These are phyloP conservation scores for Pseudoneurospora amorphoporcata DNA, from an alignment of 495 filamentous ascomycete species.

Conservation along the genomic window DNA sequence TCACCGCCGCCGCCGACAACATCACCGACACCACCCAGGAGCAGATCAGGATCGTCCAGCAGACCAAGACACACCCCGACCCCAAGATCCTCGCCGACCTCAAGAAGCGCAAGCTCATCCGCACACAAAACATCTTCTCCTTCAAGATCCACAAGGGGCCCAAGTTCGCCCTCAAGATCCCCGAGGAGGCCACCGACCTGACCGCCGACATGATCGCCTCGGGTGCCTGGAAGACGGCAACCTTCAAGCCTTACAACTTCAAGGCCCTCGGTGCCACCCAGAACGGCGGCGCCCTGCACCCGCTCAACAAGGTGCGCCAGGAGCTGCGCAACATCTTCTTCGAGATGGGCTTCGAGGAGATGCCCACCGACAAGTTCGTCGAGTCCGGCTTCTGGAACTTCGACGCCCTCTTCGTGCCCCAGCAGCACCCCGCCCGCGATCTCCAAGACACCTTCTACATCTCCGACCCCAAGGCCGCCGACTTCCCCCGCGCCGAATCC, in stretches of 20 bases:
- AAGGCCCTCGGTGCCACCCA: slow-evolving; percentile 75
- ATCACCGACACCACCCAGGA: slow-evolving; percentile 74
- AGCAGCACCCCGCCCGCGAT: slow-evolving; percentile 94
- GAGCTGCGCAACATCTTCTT: slow-evolving; percentile 90
- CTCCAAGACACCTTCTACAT: slow-evolving; percentile 98
- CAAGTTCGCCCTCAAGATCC: slow-evolving; percentile 75
- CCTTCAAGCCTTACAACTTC: slow-evolving; percentile 97
- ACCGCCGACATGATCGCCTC: slow-evolving; percentile 84
- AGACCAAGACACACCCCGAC: slow-evolving; percentile 56
- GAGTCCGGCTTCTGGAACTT: slow-evolving; percentile 99
- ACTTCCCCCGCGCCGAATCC: slow-evolving; percentile 49
- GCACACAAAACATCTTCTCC: slow-evolving; percentile 69
- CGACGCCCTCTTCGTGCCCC: slow-evolving; percentile 90
- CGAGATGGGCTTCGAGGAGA: slow-evolving; percentile 79
- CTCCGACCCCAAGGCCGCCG: slow-evolving; percentile 70
- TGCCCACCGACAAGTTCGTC: slow-evolving; percentile 71
- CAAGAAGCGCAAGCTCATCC: slow-evolving; percentile 81
- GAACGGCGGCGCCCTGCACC: slow-evolving; percentile 78
- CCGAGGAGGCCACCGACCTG: slow-evolving; percentile 90
- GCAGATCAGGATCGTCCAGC: slow-evolving; percentile 57
- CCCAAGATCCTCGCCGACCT: slow-evolving; percentile 65
- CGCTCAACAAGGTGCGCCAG: slow-evolving; percentile 84
- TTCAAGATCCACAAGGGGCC: slow-evolving; percentile 76
- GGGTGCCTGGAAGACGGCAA: slow-evolving; percentile 71
- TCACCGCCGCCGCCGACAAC: slow-evolving; percentile 39